Evolutionary conservation across 2,329 filamentous ascomycete genomes (phyloP), one percentile per base, ranked within the genome.

Genomic region (Neonectria neomacrospora): DNA sequence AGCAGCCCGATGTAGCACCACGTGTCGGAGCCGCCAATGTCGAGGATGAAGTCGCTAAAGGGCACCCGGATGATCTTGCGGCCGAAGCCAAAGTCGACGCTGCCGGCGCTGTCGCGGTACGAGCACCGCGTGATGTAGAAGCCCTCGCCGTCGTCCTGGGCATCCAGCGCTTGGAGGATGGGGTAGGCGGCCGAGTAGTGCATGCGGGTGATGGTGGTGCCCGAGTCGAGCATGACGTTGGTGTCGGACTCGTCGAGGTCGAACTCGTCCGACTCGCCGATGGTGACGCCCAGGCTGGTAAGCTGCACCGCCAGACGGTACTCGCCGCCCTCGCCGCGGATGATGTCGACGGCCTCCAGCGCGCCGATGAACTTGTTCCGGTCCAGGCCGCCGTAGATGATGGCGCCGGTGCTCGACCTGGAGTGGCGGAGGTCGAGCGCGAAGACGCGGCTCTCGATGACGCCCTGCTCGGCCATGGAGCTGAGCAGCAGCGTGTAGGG

Each of bases 401-500:
- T 70, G 54, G 84, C 81, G 32, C 85, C 85, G 3, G 77, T 79
- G 14, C 79, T 68, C 11, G 78, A 74, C 12, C 80, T 80, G 42
- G 78, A 67, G 54, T 80, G 79, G 4, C 84, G 82, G 16, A 87
- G 74, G 56, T 86, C 84, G 23, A 87, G 76, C 6, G 82, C 77
- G 69, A 86, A 86, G 37, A 82, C 76, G n/a, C 81, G 81, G 59
- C 80, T 83, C 47, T 80, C 76, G 59, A 85, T 86, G 34, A 83
- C 69, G 16, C 80, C 81, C 66, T 86, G 80, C 0, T 75, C 70
- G 1, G 78, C 78, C 72, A 87, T 79, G 22, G 77, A 82, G 67
- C 83, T 84, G 48, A 86, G 76, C 20, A 90, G 79, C 23, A 86
- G 80, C 2, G 83, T 83, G 61, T 90, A 90, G 2, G 79, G 78